Conservation (phyloP, 129 eudicot species). For the Tagetes patula region DNA sequence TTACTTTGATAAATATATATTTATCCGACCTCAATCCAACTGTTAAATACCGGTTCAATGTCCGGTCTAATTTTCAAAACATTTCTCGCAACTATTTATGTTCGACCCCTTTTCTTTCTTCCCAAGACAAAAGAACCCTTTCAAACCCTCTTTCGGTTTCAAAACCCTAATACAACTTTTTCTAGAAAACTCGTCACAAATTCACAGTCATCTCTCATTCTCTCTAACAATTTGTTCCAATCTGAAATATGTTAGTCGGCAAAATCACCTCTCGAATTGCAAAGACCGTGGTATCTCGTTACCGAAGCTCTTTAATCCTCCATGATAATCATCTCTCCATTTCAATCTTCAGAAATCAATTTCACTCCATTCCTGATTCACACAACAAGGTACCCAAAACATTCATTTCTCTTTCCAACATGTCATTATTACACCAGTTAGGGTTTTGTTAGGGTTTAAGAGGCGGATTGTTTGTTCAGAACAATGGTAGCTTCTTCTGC, state of each 20-base stretch:
- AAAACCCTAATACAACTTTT: constrained; percentile 23
- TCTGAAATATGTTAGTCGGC: constrained; percentile 40
- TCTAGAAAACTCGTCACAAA: not conserved
- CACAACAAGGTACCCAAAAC: constrained; percentile 38
- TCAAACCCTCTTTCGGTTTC: not conserved
- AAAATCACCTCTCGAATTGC: constrained; percentile 50
- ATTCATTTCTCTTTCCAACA: not conserved
- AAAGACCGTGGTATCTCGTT: constrained; percentile 43
- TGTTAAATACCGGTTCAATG: too few species aligned
- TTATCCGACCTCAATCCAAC: too few species aligned
- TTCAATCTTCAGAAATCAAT: constrained; percentile 31
- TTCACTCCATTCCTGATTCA: constrained; percentile 36
- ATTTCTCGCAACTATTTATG: too few species aligned
- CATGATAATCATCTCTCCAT: constrained; percentile 16
- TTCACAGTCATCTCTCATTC: not conserved
- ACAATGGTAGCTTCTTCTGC: not conserved
- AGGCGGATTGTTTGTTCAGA: not conserved
- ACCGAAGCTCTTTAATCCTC: constrained; percentile 41
- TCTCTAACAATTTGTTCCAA: not conserved
- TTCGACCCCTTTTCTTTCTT: constrained; percentile 16
- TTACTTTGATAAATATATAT: too few species aligned
- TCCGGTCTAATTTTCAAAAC: too few species aligned
- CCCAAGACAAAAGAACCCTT: constrained; percentile 13
- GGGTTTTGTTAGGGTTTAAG: constrained; percentile 52
- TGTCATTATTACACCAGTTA: not conserved